These are phyloP conservation scores for Xylariaceae sp. DNA, from an alignment of 2,329 filamentous ascomycete genomes.

Conservation along the genomic window DNA sequence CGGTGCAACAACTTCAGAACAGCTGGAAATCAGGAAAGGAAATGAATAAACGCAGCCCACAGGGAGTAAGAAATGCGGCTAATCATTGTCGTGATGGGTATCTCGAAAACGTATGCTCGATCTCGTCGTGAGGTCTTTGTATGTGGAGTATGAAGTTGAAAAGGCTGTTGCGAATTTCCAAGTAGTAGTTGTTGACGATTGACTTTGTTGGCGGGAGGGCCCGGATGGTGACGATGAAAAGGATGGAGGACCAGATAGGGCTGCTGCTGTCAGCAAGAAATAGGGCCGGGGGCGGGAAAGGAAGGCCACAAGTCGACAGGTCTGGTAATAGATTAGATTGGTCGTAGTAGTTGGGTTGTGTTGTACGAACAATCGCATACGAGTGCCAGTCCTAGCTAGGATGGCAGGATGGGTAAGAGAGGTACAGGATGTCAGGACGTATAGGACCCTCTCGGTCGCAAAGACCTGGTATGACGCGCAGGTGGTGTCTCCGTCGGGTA, in stretches of 20 bases:
- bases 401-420: too few species aligned
- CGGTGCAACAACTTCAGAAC: slow-evolving; percentile 26
- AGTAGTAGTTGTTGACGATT: slow-evolving; percentile 4
- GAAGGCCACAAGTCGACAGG: slow-evolving; percentile 8
- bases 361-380: slow-evolving; percentile 24
- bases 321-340: slow-evolving; percentile 11
- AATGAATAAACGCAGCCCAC: slow-evolving; percentile 57
- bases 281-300: slow-evolving; percentile 21
- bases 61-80: slow-evolving; percentile 52
- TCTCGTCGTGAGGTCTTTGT: slow-evolving; percentile 23
- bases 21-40: slow-evolving; percentile 54
- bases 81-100: slow-evolving; percentile 57
- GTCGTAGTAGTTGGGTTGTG: slow-evolving; percentile 21
- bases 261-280: slow-evolving; percentile 31
- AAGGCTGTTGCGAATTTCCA: slow-evolving; percentile 13
- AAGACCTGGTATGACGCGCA: slow-evolving; percentile 21
- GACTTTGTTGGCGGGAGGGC: slow-evolving; percentile 12
- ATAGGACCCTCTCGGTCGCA: slow-evolving; percentile 17
- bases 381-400: too few species aligned
- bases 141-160: slow-evolving; percentile 15
- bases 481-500: slow-evolving; percentile 7
- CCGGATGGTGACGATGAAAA: slow-evolving; percentile 23
- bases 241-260: slow-evolving; percentile 27
- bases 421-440: slow-evolving; percentile 2
- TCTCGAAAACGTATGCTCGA: slow-evolving; percentile 39